Evolutionary conservation across 139 green algal species (phyloP), one percentile per base, ranked within the genome.

Genomic region (Chlamydomonas incerta): DNA sequence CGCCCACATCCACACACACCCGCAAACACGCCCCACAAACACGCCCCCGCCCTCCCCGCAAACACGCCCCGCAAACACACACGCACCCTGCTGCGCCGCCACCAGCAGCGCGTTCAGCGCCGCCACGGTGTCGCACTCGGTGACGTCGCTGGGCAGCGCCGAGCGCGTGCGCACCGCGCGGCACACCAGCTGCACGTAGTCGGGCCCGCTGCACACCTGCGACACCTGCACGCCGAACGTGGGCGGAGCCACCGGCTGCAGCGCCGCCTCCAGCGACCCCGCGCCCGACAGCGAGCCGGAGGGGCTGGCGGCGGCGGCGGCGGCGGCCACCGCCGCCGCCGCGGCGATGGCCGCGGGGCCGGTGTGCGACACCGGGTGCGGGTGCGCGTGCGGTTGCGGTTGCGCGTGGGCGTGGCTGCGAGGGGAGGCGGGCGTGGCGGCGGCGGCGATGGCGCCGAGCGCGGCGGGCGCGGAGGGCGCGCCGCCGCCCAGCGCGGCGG

Each of bases 181-280:
- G 37, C 84, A 83, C 29, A 80, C 58, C n/a, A 88, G 52, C 75
- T 89, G 85, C 75, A 89, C 69, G 37, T 89, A 86, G 69, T 89
- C 85, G 58, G 67, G 71, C 4, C 73, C 83, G 21, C 29, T 66
- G 58, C 58, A 26, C 17, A 60, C n/a, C n/a, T n/a, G 55, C 55
- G 55, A 60, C 55, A 60, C 55, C n/a, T 81, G 72, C 35, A 87
- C 71, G 24, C 24, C 31, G 35, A 81, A 87, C 26, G 72, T 41
- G 28, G 63, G 41, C 21, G 63, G 63, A 6, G 28, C 28, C 72
- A 41, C 35, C 33, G 37, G 58, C 57, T 82, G 72, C 72, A 82
- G 47, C 41, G 62, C 18, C n/a, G 29, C 62, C 31, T 72, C 60
- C 41, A 58, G 23, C 4, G 2, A 1, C 31, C 72, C 41, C 6